Evolutionary conservation across 139 green algal genomes (phyloP).

Genomic region (Chlorella sp.): DNA sequence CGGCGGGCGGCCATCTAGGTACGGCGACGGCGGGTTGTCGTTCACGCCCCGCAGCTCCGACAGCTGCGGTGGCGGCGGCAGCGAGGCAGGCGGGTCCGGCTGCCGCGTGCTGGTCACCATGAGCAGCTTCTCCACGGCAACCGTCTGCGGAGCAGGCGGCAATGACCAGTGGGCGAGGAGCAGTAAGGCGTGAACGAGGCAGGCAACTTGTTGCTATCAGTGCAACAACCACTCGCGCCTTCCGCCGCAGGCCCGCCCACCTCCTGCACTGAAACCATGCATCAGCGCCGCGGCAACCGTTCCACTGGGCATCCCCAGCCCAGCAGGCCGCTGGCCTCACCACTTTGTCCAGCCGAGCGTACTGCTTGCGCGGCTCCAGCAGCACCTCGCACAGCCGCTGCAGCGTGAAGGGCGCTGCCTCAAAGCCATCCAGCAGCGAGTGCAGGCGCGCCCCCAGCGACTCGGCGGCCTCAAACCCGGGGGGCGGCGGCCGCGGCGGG

Average conservation of each 20-base stretch:
- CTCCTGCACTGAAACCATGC: not conserved
- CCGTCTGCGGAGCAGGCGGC: slow-evolving; percentile 10
- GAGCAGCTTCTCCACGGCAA: slow-evolving; percentile 71
- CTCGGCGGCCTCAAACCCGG: slow-evolving; percentile 30
- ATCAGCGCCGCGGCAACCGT: too few relatives aligned
- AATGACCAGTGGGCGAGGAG: too few relatives aligned
- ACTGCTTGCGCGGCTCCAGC: slow-evolving; percentile 80
- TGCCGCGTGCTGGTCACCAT: slow-evolving; percentile 57
- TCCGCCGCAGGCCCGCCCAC: not conserved
- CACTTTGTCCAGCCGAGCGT: slow-evolving; percentile 72
- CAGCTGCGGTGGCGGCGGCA: slow-evolving; percentile 37
- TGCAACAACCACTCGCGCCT: too few relatives aligned
- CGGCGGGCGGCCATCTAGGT: slow-evolving; percentile 21
- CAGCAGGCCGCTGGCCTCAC: slow-evolving; percentile 1
- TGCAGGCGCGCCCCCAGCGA: slow-evolving; percentile 47
- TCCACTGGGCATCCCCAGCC: too few relatives aligned
- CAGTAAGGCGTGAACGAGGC: too few relatives aligned
- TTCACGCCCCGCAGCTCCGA: slow-evolving; percentile 53
- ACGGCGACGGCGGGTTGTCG: slow-evolving; percentile 51
- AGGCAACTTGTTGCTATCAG: too few relatives aligned
- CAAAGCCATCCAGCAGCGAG: slow-evolving; percentile 46
- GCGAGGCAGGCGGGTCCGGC: not conserved
- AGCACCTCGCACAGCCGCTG: slow-evolving; percentile 83
- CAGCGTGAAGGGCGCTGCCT: slow-evolving; percentile 73
- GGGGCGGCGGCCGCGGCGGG: slow-evolving; percentile 46